phyloP scores from a whole-genome alignment of 768 basidiomycete genomes.

The Xerocomellus amylosporus region DNA sequence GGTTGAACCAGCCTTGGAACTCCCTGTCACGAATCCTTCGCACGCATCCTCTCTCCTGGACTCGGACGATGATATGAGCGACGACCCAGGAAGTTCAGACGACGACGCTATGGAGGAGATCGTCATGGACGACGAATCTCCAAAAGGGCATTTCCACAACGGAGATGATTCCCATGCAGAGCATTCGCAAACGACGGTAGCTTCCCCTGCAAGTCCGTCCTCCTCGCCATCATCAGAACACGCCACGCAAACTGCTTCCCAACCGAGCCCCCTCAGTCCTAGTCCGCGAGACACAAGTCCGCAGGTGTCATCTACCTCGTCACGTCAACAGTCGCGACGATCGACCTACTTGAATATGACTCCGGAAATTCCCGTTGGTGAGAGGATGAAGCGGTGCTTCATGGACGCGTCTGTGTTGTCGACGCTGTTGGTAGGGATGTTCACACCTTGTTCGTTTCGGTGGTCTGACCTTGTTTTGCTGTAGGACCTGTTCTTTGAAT shows the following conservation, averaged over 20 bases:
- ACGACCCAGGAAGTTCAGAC: conserved; percentile 69
- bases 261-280: conserved; percentile 25
- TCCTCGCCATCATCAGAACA: conserved; percentile 32
- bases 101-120: conserved; percentile 85
- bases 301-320: conserved; percentile 41
- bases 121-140: conserved; percentile 65
- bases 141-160: conserved; percentile 27
- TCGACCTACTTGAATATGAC: conserved; percentile 34
- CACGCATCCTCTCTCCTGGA: conserved; percentile 54
- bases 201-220: conserved; percentile 31
- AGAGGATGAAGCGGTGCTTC: conserved; percentile 76
- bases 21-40: conserved; percentile 59
- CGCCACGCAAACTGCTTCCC: conserved; percentile 24
- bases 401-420: conserved; percentile 70
- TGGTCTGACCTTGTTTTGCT: background rate
- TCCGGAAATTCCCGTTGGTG: conserved; percentile 60
- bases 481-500: conserved; percentile 93
- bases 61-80: conserved; percentile 78
- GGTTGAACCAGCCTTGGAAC: conserved; percentile 60
- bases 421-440: conserved; percentile 66
- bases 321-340: conserved; percentile 56
- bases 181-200: conserved; percentile 29
- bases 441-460: background rate
- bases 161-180: conserved; percentile 33
- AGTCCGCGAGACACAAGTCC: conserved; percentile 31